Percentiles rank a stretch among this genome's conserved stretches.
Conservation (phyloP, 495 filamentous ascomycete genomes). For the Monascus purpureus region DNA sequence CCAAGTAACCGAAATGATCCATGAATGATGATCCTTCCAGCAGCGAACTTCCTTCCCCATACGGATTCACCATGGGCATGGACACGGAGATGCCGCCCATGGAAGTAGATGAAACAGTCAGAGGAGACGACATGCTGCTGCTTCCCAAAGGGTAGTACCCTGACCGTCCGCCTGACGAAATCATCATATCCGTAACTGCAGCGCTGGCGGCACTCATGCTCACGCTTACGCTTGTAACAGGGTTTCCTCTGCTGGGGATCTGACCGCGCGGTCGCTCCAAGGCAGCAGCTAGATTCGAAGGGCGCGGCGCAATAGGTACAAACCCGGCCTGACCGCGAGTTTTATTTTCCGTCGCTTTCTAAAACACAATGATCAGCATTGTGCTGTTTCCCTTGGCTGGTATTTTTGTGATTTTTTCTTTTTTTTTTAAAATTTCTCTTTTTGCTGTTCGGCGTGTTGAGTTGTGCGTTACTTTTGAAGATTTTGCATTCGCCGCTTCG, state of each 20-base stretch:
- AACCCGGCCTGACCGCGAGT: constrained; percentile 17
- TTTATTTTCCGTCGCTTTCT: constrained; percentile 23
- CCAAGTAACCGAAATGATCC: constrained; percentile 9
- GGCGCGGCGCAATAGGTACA: constrained; percentile 26
- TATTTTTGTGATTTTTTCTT: constrained; percentile 5
- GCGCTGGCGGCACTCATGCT: no score
- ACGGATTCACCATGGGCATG: constrained; percentile 6
- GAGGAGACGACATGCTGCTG: neutral
- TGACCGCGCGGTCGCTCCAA: no score
- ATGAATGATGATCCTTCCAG: constrained; percentile 9
- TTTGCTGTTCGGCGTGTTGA: constrained; percentile 1
- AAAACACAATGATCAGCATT: constrained; percentile 22
- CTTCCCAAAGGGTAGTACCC: neutral
- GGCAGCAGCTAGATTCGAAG: constrained; percentile 6
- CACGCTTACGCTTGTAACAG: no score
- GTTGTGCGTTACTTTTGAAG: constrained; percentile 21
- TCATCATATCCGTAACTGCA: no score
- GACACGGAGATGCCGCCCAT: neutral
- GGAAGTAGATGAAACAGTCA: neutral
- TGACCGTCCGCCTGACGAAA: neutral
- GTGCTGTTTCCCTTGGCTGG: constrained; percentile 10
- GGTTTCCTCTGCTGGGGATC: no score
- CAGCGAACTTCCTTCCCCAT: constrained; percentile 9
- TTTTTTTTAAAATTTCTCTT: constrained; percentile 2
- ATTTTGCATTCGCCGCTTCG: constrained; percentile 60